These are phyloP conservation scores for Nicotiana sylvestris DNA, from an alignment of 257 asterid species.

Conservation along the genomic window DNA sequence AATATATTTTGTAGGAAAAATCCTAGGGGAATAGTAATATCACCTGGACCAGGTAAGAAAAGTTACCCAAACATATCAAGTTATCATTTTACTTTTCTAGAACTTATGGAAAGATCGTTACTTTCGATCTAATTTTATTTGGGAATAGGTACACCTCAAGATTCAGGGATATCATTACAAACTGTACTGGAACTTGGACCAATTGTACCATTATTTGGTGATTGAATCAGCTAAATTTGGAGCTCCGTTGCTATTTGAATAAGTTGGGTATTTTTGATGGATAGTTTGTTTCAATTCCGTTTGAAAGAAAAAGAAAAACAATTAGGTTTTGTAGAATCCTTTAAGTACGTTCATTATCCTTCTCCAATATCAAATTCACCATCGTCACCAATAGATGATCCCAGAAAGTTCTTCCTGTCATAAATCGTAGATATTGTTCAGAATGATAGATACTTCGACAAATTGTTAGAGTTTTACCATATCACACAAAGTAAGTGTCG, in stretches of 20 bases:
- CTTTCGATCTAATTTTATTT: not conserved
- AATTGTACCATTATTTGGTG: constrained; percentile 83
- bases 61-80: not conserved
- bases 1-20: constrained; percentile 51
- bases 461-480: not conserved
- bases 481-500: not conserved
- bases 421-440: not conserved
- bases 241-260: not conserved
- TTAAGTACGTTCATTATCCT: not conserved
- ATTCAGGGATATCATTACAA: constrained; percentile 93
- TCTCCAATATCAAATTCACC: not conserved
- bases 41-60: constrained; percentile 89
- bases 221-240: constrained; percentile 29
- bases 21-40: constrained; percentile 83
- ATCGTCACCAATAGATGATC: not conserved
- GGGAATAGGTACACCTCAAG: constrained; percentile 73
- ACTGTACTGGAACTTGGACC: constrained; percentile 90
- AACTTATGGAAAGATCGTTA: not conserved
- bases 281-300: not conserved
- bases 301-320: not conserved
- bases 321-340: not conserved
- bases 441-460: not conserved
- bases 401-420: not conserved
- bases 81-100: not conserved
- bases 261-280: not conserved